Evolutionary conservation across 1,139 yeast species (phyloP).

Genomic region (Blastobotrys illinoisensis): DNA sequence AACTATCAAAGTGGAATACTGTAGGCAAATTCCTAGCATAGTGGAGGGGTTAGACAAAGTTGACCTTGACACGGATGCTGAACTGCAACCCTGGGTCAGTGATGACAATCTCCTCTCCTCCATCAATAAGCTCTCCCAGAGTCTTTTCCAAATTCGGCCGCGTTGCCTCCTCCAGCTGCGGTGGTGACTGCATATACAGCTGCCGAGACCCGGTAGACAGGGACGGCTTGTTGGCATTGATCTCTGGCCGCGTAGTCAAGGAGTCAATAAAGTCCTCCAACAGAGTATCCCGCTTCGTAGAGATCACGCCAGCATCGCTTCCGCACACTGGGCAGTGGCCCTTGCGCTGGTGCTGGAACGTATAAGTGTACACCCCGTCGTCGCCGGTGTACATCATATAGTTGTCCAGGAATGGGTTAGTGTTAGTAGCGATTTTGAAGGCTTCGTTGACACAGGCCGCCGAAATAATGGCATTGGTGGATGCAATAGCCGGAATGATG

Average conservation of each 20-base stretch:
- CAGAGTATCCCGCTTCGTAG: slow-evolving; percentile 40
- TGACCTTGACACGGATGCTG: slow-evolving; percentile 29
- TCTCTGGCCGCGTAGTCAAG: slow-evolving; percentile 30
- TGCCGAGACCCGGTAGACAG: slow-evolving; percentile 40
- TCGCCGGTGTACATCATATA: slow-evolving; percentile 87
- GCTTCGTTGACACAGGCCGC: slow-evolving; percentile 89
- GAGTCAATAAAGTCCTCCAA: slow-evolving; percentile 42
- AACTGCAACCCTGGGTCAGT: slow-evolving; percentile 57
- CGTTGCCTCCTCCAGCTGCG: slow-evolving; percentile 45
- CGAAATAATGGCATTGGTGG: slow-evolving; percentile 90
- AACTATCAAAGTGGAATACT: no score
- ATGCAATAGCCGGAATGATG: slow-evolving; percentile 90
- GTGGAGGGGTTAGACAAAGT: slow-evolving; percentile 10
- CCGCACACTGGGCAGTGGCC: slow-evolving; percentile 76
- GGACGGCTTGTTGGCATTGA: slow-evolving; percentile 48
- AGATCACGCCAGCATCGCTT: slow-evolving; percentile 36
- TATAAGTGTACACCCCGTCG: slow-evolving; percentile 67
- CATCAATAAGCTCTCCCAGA: slow-evolving; percentile 38
- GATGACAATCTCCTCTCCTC: slow-evolving; percentile 48
- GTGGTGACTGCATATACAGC: slow-evolving; percentile 51
- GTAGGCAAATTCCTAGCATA: background rate
- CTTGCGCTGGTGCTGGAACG: slow-evolving; percentile 57
- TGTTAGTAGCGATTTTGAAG: slow-evolving; percentile 65
- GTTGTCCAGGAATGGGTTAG: slow-evolving; percentile 65
- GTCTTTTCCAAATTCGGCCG: slow-evolving; percentile 40